Evolutionary conservation across 768 basidiomycete genomes (phyloP), one percentile per base, ranked within the genome.

Genomic region (Leucocoprinus sp.): DNA sequence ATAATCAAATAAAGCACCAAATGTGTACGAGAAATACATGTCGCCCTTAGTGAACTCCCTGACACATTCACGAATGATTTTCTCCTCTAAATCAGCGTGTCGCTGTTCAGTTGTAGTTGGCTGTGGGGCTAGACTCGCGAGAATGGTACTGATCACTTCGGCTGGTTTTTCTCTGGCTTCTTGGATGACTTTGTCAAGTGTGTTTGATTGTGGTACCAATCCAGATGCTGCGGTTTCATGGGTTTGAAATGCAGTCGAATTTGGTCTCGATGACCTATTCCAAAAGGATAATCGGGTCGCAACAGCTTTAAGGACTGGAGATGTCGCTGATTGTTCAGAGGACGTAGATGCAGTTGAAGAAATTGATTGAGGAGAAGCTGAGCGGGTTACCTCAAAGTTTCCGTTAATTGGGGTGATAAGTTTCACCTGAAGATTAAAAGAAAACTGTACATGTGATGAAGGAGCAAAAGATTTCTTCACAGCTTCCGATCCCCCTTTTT

Each of bases 21-120:
- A 92, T 48, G 74, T 80, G 60, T 90, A 85, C 0, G 89, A 74
- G 58, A 90, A 95, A 62, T 85, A 93, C 88, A 96, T 95, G 37
- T 80, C 84, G 8, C 90, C 91, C 54, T 83, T 87, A 11, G 75
- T 70, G 55, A 80, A 90, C 54, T 89, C 83, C 43, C 76, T 72
- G 23, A 90, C 70, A 43, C 80, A 82, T 61, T 93, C 88, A 18
- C 80, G 69, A 8, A 95, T 64, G 36, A 95, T 83, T 62, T 91
- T 92, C 23, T 75, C 72, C 55, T 96, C 93, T 7, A 96, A 64
- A 54, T 93, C 85, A 2, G 72, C 69, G 52, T 84, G 75, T 55
- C 70, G 76, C 56, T 87, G 82, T 64, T 85, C 84, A 4, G 63
- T 52, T 0, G 81, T 76, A 1, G 59, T 59, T 1, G 86, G 85